phyloP scores from a whole-genome alignment of 1,284 basidiomycete genomes.

The Trichosporon asahii region DNA sequence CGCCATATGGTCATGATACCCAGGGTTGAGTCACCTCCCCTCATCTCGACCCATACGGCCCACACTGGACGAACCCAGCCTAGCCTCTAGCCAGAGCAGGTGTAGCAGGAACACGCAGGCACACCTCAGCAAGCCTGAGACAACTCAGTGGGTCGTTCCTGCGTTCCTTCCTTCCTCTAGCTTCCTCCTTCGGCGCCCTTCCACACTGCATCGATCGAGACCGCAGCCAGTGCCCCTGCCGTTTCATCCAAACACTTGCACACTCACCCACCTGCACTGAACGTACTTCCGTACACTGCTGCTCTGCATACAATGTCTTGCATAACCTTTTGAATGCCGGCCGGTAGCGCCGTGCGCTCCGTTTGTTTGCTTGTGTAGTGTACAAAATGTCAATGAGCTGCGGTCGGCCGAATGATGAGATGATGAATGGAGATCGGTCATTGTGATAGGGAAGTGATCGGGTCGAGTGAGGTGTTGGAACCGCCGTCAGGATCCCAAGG shows the following conservation, averaged over 20 bases:
- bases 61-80: too few species aligned
- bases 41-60: too few species aligned
- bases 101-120: neutral
- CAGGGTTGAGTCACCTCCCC: too few species aligned
- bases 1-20: neutral
- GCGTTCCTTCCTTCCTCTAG: conserved; percentile 6
- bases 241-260: neutral
- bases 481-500: neutral
- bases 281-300: neutral
- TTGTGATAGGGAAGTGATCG: neutral
- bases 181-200: neutral
- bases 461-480: neutral
- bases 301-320: neutral
- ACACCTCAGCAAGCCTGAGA: neutral
- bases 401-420: neutral
- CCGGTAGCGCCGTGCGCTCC: neutral
- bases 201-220: neutral
- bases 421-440: neutral
- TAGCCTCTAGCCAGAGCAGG: too few species aligned
- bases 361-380: neutral
- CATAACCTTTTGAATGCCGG: neutral
- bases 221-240: neutral
- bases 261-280: neutral
- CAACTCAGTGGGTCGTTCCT: conserved; percentile 7
- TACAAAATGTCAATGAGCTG: neutral